A percentile compares a stretch with the other conserved stretches of the same genome.
These are phyloP conservation scores for Apium graveolens DNA, from an alignment of 129 eudicot genomes.

Conservation along the genomic window DNA sequence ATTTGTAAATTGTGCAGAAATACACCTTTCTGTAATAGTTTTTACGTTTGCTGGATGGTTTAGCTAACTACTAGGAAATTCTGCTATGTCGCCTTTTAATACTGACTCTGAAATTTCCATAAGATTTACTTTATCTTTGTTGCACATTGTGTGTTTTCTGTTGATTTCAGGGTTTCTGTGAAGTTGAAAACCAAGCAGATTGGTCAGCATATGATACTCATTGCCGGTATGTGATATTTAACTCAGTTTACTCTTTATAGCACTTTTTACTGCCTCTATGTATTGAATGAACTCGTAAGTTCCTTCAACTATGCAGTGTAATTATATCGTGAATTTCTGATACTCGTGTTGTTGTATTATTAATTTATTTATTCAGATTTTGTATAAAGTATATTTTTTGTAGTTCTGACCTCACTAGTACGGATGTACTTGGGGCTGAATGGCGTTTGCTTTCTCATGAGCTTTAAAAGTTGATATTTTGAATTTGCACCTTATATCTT, in stretches of 20 bases:
- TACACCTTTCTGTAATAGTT: neutral
- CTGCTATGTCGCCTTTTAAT: neutral
- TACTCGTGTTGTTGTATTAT: neutral
- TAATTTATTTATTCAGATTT: no score
- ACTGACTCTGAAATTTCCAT: neutral
- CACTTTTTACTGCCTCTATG: neutral
- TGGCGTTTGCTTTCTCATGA: neutral
- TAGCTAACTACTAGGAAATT: neutral
- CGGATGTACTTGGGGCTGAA: neutral
- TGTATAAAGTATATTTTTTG: neutral
- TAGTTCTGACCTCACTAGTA: neutral
- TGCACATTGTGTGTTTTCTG: neutral
- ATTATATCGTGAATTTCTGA: neutral
- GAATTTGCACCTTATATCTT: conserved; percentile 2
- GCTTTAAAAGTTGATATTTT: neutral
- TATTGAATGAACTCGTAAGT: neutral
- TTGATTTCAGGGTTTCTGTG: conserved; percentile 51
- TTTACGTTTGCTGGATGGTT: neutral
- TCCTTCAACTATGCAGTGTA: neutral
- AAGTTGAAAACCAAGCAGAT: conserved; percentile 69
- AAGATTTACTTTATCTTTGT: neutral
- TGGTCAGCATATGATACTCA: conserved; percentile 69
- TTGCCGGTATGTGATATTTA: conserved; percentile 48
- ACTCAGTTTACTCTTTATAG: neutral
- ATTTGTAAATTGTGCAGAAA: neutral